These are phyloP conservation scores for Bombardia bombarda DNA, from an alignment of 495 filamentous ascomycete genomes.

Conservation along the genomic window DNA sequence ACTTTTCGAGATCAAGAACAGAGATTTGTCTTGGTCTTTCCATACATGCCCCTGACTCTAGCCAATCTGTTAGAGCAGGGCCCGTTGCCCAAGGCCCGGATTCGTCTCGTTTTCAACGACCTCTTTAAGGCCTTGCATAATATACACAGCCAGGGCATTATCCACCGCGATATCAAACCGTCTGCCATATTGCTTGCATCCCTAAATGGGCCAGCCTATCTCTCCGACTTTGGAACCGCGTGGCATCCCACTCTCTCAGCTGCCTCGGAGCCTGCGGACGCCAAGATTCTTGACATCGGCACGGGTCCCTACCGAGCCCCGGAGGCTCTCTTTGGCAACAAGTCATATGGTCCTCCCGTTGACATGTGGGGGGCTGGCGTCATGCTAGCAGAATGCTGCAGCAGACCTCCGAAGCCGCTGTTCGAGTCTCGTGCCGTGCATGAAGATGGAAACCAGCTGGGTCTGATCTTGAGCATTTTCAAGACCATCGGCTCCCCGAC, in stretches of 20 bases:
- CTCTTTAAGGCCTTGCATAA: conserved; percentile 66
- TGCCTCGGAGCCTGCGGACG: conserved; percentile 50
- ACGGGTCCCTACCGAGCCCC: conserved; percentile 87
- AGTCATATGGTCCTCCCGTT: conserved; percentile 56
- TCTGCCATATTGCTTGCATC: conserved; percentile 74
- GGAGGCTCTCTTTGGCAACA: conserved; percentile 82
- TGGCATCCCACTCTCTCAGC: conserved; percentile 58
- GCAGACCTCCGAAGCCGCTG: conserved; percentile 45
- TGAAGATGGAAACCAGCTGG: conserved; percentile 85
- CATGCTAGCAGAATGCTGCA: conserved; percentile 63
- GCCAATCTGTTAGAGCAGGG: conserved; percentile 47
- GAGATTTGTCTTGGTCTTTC: conserved; percentile 70
- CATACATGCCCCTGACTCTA: conserved; percentile 70
- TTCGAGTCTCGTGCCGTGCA: conserved; percentile 66
- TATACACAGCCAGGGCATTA: conserved; percentile 65
- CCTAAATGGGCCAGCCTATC: conserved; percentile 58
- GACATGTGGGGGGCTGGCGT: conserved; percentile 91
- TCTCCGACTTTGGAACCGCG: conserved; percentile 89
- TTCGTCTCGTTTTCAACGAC: conserved; percentile 47
- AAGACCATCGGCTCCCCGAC: conserved; percentile 79
- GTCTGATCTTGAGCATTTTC: conserved; percentile 85
- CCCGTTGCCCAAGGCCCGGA: conserved; percentile 33
- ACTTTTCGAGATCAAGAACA: conserved; percentile 65
- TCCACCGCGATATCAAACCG: conserved; percentile 93
- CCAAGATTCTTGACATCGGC: conserved; percentile 87